Conservation (phyloP, 1,139 yeast genomes). For the Petasospora rhodanensis region DNA sequence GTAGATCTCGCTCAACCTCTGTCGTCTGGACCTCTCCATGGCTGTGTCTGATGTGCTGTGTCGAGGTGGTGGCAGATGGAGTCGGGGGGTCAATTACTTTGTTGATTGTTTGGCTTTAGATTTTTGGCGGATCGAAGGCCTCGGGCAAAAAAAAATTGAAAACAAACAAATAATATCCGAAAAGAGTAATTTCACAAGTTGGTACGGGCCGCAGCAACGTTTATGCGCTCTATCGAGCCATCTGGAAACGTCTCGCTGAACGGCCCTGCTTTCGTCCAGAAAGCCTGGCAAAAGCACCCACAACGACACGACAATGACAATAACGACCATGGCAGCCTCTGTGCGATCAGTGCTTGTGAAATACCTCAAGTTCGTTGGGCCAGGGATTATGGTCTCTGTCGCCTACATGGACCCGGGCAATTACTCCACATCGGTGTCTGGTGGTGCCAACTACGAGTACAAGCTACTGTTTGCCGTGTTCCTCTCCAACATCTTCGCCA, state of each 20-base stretch:
- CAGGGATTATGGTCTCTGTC: conserved; percentile 91
- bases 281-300: too few relatives aligned
- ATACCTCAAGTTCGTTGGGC: conserved; percentile 73
- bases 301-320: conserved; percentile 1
- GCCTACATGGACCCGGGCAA: conserved; percentile 99
- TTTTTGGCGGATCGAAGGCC: too few relatives aligned
- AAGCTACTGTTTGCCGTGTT: conserved; percentile 76
- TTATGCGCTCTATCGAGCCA: too few relatives aligned
- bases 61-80: too few relatives aligned
- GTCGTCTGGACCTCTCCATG: conserved; percentile 28
- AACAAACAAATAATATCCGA: conserved; percentile 2
- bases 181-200: conserved; percentile 1
- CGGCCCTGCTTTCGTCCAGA: too few relatives aligned
- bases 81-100: too few relatives aligned
- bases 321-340: neutral
- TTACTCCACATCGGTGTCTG: conserved; percentile 91
- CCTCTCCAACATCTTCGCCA: conserved; percentile 82
- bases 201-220: too few relatives aligned
- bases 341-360: conserved; percentile 32
- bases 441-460: conserved; percentile 85
- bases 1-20: conserved; percentile 25
- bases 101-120: neutral
- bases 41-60: too few relatives aligned
- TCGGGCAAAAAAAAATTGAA: too few relatives aligned
- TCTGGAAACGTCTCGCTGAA: too few relatives aligned